Conservation (phyloP, 768 basidiomycete genomes). For the Krasilnikovozyma curviuscula region DNA sequence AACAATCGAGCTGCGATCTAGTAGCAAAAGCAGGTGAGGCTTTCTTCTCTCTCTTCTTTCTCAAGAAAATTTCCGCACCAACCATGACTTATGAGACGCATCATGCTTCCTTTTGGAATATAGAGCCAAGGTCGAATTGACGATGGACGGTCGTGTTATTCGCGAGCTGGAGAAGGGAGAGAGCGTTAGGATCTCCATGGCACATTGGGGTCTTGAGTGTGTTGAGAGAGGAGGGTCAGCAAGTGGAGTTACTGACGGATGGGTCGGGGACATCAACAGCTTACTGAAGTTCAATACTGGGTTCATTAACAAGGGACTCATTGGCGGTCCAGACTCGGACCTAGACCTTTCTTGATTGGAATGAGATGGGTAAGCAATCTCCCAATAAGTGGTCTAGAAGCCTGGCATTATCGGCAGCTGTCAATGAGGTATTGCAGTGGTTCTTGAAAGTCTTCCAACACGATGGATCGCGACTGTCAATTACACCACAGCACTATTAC, state of each 20-base stretch:
- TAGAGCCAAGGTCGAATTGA: constrained; percentile 69
- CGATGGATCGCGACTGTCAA: no score
- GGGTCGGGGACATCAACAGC: constrained; percentile 94
- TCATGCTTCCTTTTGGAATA: constrained; percentile 31
- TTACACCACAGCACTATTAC: no score
- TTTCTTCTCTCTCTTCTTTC: neutral
- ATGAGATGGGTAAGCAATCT: no score
- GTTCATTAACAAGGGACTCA: no score
- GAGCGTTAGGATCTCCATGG: constrained; percentile 64
- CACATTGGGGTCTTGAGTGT: constrained; percentile 78
- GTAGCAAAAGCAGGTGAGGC: constrained; percentile 24
- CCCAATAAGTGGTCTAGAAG: no score
- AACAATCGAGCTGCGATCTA: constrained; percentile 19
- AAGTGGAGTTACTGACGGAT: no score
- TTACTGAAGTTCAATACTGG: no score
- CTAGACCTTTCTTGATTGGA: no score
- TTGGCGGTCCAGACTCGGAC: no score
- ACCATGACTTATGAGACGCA: neutral
- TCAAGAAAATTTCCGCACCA: neutral
- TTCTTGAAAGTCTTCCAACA: no score
- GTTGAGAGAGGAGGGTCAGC: constrained; percentile 45
- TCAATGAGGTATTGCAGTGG: no score
- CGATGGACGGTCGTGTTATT: constrained; percentile 80
- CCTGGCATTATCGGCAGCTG: no score
- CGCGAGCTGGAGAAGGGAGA: constrained; percentile 67